phyloP scores from a whole-genome alignment of 495 filamentous ascomycete species.

The Monascus purpureus region DNA sequence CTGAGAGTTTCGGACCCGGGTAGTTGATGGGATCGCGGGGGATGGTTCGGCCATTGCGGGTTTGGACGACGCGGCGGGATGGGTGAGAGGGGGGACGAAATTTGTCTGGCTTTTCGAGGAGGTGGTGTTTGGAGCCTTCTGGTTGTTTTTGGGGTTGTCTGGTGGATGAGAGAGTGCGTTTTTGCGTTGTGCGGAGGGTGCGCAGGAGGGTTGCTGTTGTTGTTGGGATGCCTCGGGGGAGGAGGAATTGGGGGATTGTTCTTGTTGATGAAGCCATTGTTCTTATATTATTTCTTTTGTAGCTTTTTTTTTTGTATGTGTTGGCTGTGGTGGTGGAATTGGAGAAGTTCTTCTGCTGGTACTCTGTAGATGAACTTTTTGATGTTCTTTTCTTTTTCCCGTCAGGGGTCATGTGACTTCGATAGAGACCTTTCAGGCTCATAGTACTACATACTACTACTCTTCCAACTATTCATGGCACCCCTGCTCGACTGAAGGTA shows the following conservation, averaged over 20 bases:
- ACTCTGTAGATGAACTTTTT: no score
- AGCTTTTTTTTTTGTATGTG: constrained; percentile 1
- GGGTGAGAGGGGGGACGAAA: constrained; percentile 82
- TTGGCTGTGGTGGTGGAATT: no score
- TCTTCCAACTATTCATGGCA: no score
- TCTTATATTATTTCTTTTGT: background rate
- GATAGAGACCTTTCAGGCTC: no score
- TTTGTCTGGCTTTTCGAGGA: constrained; percentile 65
- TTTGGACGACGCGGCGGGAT: constrained; percentile 34
- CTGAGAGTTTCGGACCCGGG: constrained; percentile 50
- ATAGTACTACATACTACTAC: no score
- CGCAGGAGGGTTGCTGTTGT: constrained; percentile 8
- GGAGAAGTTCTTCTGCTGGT: no score
- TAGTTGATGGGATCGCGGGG: constrained; percentile 37
- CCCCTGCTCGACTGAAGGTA: no score
- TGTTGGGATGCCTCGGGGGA: constrained; percentile 24
- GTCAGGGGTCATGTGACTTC: no score
- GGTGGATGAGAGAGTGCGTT: background rate
- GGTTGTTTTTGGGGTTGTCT: constrained; percentile 4
- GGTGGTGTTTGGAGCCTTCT: constrained; percentile 34
- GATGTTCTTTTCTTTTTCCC: no score
- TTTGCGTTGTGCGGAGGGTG: constrained; percentile 11
- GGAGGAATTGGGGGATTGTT: constrained; percentile 26
- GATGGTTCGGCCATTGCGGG: constrained; percentile 14
- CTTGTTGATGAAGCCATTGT: constrained; percentile 9